phyloP scores from a whole-genome alignment of 2,329 filamentous ascomycete species.

The Teratosphaeria gauchensis region DNA sequence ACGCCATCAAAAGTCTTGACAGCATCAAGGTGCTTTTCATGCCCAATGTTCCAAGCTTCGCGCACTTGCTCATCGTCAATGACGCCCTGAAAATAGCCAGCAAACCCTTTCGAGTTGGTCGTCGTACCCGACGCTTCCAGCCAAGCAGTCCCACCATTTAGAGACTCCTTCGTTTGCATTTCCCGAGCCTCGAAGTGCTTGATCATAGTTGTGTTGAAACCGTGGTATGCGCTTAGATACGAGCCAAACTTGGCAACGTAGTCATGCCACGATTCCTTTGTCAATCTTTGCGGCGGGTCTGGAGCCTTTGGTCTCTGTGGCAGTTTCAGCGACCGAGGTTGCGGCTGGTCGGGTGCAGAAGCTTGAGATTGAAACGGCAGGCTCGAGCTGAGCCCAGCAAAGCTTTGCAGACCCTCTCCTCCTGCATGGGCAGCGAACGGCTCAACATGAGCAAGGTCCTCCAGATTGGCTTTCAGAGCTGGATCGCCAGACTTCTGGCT shows the following conservation, averaged over 20 bases:
- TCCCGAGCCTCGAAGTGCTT: conserved; percentile 45
- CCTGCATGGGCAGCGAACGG: conserved; percentile 30
- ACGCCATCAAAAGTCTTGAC: conserved; percentile 49
- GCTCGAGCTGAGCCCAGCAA: conserved; percentile 44
- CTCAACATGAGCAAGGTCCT: conserved; percentile 38
- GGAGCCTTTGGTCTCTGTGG: conserved; percentile 40
- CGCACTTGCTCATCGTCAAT: conserved; percentile 57
- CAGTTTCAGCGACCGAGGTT: conserved; percentile 34
- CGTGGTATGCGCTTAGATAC: conserved; percentile 49
- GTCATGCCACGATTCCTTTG: conserved; percentile 38
- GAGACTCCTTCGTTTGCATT: conserved; percentile 15
- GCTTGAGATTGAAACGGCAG: conserved; percentile 52
- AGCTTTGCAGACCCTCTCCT: conserved; percentile 41
- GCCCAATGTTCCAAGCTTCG: conserved; percentile 50
- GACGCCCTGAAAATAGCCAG: conserved; percentile 50
- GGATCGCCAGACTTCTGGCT: conserved; percentile 2
- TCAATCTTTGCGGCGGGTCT: conserved; percentile 32
- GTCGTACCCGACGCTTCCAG: conserved; percentile 44
- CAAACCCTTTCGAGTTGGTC: conserved; percentile 33
- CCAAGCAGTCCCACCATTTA: conserved; percentile 39
- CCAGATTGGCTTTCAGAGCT: conserved; percentile 32
- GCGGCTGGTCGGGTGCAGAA: conserved; percentile 30
- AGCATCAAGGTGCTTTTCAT: conserved; percentile 49
- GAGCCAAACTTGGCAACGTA: conserved; percentile 45
- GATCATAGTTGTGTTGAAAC: conserved; percentile 46